Base-by-base conservation (phyloP, 805 yeast genomes). In the Hanseniaspora lachancei region DNA sequence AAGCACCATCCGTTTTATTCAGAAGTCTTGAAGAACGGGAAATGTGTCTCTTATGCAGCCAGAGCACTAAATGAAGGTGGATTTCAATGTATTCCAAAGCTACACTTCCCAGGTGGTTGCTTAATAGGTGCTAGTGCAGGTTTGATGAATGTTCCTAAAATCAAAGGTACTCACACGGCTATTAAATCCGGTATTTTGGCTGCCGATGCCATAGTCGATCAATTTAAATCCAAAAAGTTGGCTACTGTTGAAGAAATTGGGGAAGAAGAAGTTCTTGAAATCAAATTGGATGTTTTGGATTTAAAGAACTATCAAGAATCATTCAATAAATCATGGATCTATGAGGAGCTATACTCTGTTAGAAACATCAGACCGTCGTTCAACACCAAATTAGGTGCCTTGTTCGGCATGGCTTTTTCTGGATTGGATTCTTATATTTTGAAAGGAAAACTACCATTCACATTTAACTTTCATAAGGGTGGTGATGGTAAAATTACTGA, bases 51-150 rank as follows among this genome's bases (percentile, higher is more conserved):
- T 3, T 93, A 93, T 64, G 98, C 87, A 18, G 98, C 98, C 4
- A 78, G 98, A 62, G 96, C 97, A 0, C 77, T 93, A 62, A 93
- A 91, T 68, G 99, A 93, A 72, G 99, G 99, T 59, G 99, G 99
- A 0, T 77, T 75, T 62, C 99, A 93, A 72, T 82, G 95, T 40
- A 85, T 93, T 53, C 99, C 99, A 24, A 79, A 82, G 65, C 74
- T 93, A 55, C 74, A 82, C 61, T 93, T 93, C 77, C 97, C 97
- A 2, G 99, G 99, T 51, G 99, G 98, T 54, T 83, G 89, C 9
- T 71, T 93, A 32, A 91, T 93, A 41, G 99, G 99, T 35, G 93
- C 95, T 57, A 74, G 95, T 57, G 98, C 98, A 3, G 98, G 98
- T 1, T 91, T 93, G 68, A 78, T 93, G 80, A 93, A 93, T 66